phyloP scores from a whole-genome alignment of 257 asterid genomes.

The Nicotiana attenuata region DNA sequence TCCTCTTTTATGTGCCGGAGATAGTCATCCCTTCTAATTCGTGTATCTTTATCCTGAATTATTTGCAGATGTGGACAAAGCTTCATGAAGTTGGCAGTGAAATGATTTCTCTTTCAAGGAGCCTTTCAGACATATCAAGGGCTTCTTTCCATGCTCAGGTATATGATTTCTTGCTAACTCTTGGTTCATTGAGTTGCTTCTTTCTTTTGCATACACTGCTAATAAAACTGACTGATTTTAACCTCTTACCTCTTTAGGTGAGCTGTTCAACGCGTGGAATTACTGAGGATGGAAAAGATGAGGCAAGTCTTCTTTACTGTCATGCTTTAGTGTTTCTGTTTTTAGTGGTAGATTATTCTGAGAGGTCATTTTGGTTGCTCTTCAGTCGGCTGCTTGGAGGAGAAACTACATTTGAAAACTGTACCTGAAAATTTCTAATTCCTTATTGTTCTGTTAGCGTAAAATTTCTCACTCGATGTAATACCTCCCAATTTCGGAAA shows the following conservation, averaged over 20 bases:
- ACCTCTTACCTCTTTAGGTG: neutral
- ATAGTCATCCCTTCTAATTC: neutral
- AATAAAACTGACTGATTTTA: conserved; percentile 7
- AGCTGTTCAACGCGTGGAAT: neutral
- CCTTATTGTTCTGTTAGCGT: neutral
- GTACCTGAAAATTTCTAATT: neutral
- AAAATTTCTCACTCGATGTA: neutral
- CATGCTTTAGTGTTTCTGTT: neutral
- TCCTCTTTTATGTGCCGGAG: neutral
- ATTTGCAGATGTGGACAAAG: conserved; percentile 60
- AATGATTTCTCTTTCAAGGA: conserved; percentile 51
- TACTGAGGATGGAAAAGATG: neutral
- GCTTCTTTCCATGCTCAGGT: conserved; percentile 63
- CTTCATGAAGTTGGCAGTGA: conserved; percentile 60
- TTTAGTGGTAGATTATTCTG: neutral
- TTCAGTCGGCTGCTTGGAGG: neutral
- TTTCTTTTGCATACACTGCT: neutral
- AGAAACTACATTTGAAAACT: neutral
- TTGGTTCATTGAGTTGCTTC: conserved; percentile 10
- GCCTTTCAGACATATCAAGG: conserved; percentile 54
- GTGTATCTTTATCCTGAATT: conserved; percentile 2
- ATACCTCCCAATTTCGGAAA: neutral
- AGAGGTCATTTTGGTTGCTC: neutral
- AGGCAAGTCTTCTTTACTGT: conserved; percentile 3
- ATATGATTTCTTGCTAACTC: conserved; percentile 19